Conservation (phyloP, 331 rosid species). For the Saraca asoca region DNA sequence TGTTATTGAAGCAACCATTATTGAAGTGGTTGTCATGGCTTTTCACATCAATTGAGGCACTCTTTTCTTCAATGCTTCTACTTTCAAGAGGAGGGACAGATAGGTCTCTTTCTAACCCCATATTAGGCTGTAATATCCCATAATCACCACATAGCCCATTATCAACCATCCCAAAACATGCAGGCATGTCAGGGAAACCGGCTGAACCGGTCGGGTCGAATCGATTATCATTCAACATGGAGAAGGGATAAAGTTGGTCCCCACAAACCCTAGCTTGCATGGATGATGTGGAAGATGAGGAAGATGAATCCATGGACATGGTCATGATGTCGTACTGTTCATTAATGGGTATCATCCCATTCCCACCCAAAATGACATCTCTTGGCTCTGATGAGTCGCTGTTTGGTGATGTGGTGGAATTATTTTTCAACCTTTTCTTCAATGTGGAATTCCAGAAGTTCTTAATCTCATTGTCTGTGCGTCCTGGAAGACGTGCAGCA, state of each 20-base stretch:
- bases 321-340: constrained; percentile 54
- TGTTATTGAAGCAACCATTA: constrained; percentile 61
- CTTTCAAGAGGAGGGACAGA: constrained; percentile 43
- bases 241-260: constrained; percentile 41
- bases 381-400: constrained; percentile 49
- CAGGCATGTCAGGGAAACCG: constrained; percentile 28
- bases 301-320: constrained; percentile 71
- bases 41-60: constrained; percentile 38
- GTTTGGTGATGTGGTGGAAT: constrained; percentile 56
- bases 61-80: constrained; percentile 32
- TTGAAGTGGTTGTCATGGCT: constrained; percentile 54
- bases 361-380: constrained; percentile 39
- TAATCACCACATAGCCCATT: constrained; percentile 31
- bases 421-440: constrained; percentile 68
- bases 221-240: constrained; percentile 29
- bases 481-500: constrained; percentile 93
- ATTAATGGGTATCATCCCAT: constrained; percentile 42
- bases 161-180: constrained; percentile 32
- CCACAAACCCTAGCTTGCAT: constrained; percentile 26
- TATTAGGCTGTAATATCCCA: constrained; percentile 38
- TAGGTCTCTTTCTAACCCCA: constrained; percentile 38
- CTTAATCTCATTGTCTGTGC: constrained; percentile 93
- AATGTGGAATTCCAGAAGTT: constrained; percentile 90
- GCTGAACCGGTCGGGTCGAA: constrained; percentile 34
- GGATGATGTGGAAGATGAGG: constrained; percentile 62